Percentiles rank a stretch among this genome's conserved stretches.
These are phyloP conservation scores for Sanghuangporus sanghuang DNA, from an alignment of 1,284 basidiomycete species.

Conservation along the genomic window DNA sequence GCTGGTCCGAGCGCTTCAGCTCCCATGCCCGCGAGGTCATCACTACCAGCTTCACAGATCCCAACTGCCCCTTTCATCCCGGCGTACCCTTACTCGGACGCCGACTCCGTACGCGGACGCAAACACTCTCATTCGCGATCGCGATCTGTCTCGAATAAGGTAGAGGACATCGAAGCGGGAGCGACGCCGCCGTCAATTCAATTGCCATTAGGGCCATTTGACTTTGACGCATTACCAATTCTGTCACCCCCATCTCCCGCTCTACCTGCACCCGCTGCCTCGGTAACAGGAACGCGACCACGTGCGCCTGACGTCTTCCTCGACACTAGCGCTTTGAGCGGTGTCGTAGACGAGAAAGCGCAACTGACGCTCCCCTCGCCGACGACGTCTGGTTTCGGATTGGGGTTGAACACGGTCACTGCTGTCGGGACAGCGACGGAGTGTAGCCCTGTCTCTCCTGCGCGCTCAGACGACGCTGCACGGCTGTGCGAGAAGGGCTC, in stretches of 20 bases:
- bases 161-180: background rate
- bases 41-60: background rate
- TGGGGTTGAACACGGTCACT: background rate
- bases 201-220: slow-evolving; percentile 33
- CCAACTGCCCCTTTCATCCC: slow-evolving; percentile 15
- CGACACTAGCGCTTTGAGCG: background rate
- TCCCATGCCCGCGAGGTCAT: background rate
- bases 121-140: background rate
- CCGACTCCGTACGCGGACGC: background rate
- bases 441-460: background rate
- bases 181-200: background rate
- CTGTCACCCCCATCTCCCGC: background rate
- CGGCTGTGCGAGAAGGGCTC: background rate
- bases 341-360: background rate
- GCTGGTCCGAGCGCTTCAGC: background rate
- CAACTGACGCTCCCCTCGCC: background rate
- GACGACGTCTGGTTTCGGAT: background rate
- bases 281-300: background rate
- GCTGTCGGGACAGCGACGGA: background rate
- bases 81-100: slow-evolving; percentile 4
- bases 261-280: background rate
- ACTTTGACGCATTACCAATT: slow-evolving; percentile 50
- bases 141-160: background rate
- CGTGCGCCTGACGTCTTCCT: background rate
- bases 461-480: background rate